These are phyloP conservation scores for Ephemerocybe angulata DNA, from an alignment of 768 basidiomycete genomes.

Conservation along the genomic window DNA sequence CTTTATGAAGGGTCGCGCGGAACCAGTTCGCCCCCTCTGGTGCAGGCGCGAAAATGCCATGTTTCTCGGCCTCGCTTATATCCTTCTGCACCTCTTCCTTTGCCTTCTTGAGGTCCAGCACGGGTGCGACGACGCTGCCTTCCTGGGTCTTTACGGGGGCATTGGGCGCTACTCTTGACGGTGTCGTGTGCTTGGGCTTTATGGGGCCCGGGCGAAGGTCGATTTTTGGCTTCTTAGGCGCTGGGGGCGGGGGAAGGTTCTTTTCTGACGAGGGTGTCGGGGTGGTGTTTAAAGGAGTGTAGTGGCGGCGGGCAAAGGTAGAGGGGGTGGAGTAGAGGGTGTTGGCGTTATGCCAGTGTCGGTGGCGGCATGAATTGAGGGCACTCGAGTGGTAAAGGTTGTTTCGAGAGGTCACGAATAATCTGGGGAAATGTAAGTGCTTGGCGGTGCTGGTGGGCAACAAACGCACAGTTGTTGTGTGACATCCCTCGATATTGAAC, in stretches of 20 bases:
- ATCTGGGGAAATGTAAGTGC: neutral
- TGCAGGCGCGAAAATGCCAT: conserved; percentile 66
- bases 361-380: neutral
- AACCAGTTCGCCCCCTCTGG: conserved; percentile 59
- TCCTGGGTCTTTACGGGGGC: conserved; percentile 16
- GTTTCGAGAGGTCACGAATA: neutral
- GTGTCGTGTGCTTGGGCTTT: conserved; percentile 27
- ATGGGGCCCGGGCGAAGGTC: conserved; percentile 65
- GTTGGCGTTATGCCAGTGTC: neutral
- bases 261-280: neutral
- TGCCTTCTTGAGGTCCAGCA: conserved; percentile 27
- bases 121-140: conserved; percentile 3
- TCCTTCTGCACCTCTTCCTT: conserved; percentile 59
- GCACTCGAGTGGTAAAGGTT: neutral
- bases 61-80: conserved; percentile 58
- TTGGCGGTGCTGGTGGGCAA: neutral
- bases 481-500: neutral
- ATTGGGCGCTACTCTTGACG: conserved; percentile 17
- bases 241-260: conserved; percentile 20
- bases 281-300: conserved; percentile 14
- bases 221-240: conserved; percentile 45
- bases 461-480: neutral
- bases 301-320: conserved; percentile 4
- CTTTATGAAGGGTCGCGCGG: conserved; percentile 46
- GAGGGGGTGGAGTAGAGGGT: neutral